Evolutionary conservation across 306 rosid species (phyloP), one percentile per base, ranked within the genome.

Genomic region (Prunus mume): DNA sequence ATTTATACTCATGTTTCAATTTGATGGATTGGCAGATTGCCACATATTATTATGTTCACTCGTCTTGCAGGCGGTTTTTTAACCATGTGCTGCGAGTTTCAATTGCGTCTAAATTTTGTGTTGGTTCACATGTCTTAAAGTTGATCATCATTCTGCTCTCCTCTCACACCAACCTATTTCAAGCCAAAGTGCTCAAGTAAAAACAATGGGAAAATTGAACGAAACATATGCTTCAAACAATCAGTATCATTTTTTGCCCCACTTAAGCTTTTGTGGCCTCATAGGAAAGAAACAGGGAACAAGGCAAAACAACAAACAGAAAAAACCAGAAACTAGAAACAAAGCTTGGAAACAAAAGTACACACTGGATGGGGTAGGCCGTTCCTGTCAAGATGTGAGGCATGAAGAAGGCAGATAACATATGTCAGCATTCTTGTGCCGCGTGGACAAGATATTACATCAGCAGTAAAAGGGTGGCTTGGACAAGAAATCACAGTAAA

Each of bases 51-150:
- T 34, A 4, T 10, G 25, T 22, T 22, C 62, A 56, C 28, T 34
- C 41, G 41, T 6, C 41, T 20, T 20, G 62, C 22, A 10, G 62
- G 28, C 62, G 65, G 9, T 60, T 60, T 60, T 60, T 60, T 54
- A 71, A 32, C 50, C 76, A 71, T 20, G 76, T 55, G 65, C 52
- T 55, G 20, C 13, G 74, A 71, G 52, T 19, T 71, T 56, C 20
- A 55, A 13, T 71, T 71, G 76, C 76, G 65, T 71, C 54, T 71
- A 7, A 54, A 13, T 13, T 71, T 72, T 58, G 41, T 4, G 27
- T 15, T 22, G 65, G 68, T 57, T 73, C 77, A 73, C 68, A 73
- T 60, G 77, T 41, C 45, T 45, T 34, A 17, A 38, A 9, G 30
- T 72, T 38, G 54, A 14, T 58, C 22, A 20, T 12, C 52, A 38